Evolutionary conservation across 257 asterid species (phyloP), one percentile per base, ranked within the genome.

Genomic region (Nicotiana attenuata): DNA sequence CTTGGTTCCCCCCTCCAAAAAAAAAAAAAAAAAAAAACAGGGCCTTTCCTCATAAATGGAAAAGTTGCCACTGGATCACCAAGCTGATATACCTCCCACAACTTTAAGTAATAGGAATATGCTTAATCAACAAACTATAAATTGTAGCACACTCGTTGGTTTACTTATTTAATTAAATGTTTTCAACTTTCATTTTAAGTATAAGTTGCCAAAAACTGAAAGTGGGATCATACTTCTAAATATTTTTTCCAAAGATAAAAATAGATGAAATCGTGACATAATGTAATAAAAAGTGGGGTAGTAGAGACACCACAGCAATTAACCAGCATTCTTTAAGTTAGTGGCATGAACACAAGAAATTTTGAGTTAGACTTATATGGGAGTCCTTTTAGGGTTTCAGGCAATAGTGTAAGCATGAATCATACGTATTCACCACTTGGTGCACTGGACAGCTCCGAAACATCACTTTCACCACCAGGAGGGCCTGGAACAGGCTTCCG

Each of bases 401-500:
- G 14, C 28, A 57, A 7, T 57, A 5, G 26, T 57, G 22, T 7
- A 57, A 57, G 64, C 13, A 19, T 57, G 64, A 35, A 81, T 82
- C 83, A 29, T 89, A 91, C 96, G 33, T 29, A 29, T 29, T 29
- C 33, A 66, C 86, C 90, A 76, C 86, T 83, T 35, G 82, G 68
- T 77, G 88, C 71, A 82, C 82, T 86, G 73, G 95, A 78, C 69
- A 87, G 89, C 78, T 85, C 85, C 45, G 90, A 82, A 80, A 84
- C 76, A 82, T 76, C 97, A 55, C 85, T 76, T 41, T 93, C 98
- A 53, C 90, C 98, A 80, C 98, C 97, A 19, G 98, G 99, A 85
- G 99, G 99, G 33, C 99, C 98, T 3, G 99, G 96, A 41, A 88
- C 82, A 78, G 99, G 99, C 85, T 87, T 91, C 89, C 91, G 91